A percentile compares a stretch with the other conserved stretches of the same genome.
Conservation (phyloP, 257 asterid genomes). For the Solanum dulcamara region DNA sequence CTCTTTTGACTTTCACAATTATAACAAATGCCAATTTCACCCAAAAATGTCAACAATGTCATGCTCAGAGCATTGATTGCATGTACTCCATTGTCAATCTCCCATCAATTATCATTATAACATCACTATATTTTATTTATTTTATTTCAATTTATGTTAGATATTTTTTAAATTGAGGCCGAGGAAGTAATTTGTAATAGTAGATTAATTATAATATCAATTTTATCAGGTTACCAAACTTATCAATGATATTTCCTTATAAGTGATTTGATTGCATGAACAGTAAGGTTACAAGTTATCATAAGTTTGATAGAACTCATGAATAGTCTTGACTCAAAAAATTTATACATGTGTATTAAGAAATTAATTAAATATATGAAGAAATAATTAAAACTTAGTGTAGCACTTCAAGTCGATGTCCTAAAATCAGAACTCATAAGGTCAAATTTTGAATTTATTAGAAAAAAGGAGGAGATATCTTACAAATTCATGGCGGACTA, state of each 20-base stretch:
- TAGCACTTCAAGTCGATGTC: not conserved
- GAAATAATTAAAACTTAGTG: not conserved
- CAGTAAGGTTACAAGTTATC: not conserved
- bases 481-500: not conserved
- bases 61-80: not conserved
- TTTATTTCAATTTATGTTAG: no score
- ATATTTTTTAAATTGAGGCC: no score
- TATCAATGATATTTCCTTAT: not conserved
- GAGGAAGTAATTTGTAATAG: not conserved
- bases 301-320: not conserved
- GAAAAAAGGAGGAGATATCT: not conserved
- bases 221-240: not conserved
- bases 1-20: slow-evolving; percentile 2
- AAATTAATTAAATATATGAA: not conserved
- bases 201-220: not conserved
- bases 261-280: not conserved
- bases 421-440: not conserved
- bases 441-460: not conserved
- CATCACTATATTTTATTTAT: no score
- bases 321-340: not conserved
- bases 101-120: no score
- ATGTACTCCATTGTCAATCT: not conserved
- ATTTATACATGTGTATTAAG: no score
- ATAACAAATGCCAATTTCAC: not conserved
- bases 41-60: slow-evolving; percentile 1